phyloP scores from a whole-genome alignment of 805 yeast genomes.

The Blastobotrys peoriensis region DNA sequence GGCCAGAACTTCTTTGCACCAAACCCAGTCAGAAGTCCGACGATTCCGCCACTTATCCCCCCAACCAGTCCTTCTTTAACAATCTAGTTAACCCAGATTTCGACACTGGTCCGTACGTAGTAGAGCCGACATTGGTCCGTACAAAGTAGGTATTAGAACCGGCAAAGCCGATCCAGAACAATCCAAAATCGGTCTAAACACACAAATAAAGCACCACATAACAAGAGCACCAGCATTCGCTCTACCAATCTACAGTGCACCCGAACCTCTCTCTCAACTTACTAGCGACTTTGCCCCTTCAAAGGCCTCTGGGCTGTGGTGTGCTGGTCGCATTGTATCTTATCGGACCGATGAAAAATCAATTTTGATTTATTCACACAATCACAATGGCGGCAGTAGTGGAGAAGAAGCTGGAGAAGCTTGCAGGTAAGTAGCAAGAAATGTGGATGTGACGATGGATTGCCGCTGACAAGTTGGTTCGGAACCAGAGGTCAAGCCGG shows the following conservation, averaged over 20 bases:
- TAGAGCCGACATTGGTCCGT: too few relatives aligned
- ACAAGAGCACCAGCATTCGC: too few relatives aligned
- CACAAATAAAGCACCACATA: too few relatives aligned
- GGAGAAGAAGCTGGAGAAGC: constrained; percentile 5
- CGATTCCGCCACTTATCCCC: constrained; percentile 17
- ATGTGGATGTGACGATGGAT: neutral
- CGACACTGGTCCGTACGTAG: too few relatives aligned
- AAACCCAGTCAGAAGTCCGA: constrained; percentile 15
- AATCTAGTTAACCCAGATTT: too few relatives aligned
- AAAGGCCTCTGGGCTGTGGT: constrained; percentile 21
- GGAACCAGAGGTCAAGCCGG: too few relatives aligned
- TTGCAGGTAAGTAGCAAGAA: neutral
- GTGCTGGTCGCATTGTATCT: constrained; percentile 20
- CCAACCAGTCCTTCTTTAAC: constrained; percentile 16
- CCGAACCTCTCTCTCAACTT: constrained; percentile 17
- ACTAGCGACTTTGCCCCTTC: constrained; percentile 17
- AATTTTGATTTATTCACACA: constrained; percentile 1
- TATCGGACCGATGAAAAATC: neutral
- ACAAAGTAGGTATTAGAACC: too few relatives aligned
- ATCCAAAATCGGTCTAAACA: too few relatives aligned
- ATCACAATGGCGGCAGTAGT: neutral
- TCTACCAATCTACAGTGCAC: too few relatives aligned
- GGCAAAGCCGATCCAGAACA: too few relatives aligned
- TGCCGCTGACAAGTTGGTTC: neutral
- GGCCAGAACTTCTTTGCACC: constrained; percentile 19